Evolutionary conservation across 1,284 basidiomycete genomes (phyloP), one percentile per base, ranked within the genome.

Genomic region (Tilletia indica): DNA sequence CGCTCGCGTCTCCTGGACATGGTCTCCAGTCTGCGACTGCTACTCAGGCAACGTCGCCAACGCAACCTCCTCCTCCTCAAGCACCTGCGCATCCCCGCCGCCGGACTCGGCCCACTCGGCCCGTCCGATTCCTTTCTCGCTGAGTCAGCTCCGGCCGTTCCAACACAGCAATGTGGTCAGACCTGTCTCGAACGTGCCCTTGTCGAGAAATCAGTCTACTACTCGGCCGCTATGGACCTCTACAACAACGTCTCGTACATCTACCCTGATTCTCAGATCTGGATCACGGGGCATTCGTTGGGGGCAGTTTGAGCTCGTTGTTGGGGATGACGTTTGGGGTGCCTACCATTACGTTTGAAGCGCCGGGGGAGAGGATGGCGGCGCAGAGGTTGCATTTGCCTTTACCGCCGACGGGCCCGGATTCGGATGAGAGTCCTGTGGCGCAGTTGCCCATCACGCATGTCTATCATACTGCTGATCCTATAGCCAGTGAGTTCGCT

Each of bases 11-110:
- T 93, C 93, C 82, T 97, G 93, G 90, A 91, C 92, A 4, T 99
- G 96, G 96, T 90, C 91, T 56, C 89, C 94, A 0, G 96, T 98
- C 4, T 99, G 97, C 85, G 92, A 90, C 72, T 99, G 96, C 85
- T 92, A 92, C 85, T 70, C 76, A 21, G 74, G 71, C 72, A 78
- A 49, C 67, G 74, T 51, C 72, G 91, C 25, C 48, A 49, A 42
- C 25, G 38, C 19, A 34, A 63, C n/a, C 9, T 16, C 34, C 38
- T 38, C 61, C 38, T 8, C 36, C 61, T 14, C 34, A 34, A 19
- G 36, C 61, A 42, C 36, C 61, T 64, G 61, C 12, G 14, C 61
- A 31, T 31, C 25, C 25, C 25, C 25, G 8, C 11, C 42, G 61
- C 31, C 19, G 61, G 61, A 4, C 61, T 64, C 31, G 61, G 61